These are phyloP conservation scores for Apiospora marii DNA, from an alignment of 2,329 filamentous ascomycete genomes.

Conservation along the genomic window DNA sequence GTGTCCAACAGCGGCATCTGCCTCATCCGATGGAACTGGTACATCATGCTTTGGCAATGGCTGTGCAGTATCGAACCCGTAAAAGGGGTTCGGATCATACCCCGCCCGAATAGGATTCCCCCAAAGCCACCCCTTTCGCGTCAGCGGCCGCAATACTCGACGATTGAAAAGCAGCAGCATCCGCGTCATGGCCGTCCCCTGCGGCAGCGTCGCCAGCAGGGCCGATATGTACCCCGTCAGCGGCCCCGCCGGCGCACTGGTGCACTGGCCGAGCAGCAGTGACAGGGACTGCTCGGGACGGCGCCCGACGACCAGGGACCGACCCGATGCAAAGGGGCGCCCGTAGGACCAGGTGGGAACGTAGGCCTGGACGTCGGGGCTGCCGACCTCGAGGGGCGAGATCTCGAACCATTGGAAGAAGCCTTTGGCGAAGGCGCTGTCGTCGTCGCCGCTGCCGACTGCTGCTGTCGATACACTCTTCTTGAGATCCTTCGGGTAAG, in stretches of 20 bases:
- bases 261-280: conserved; percentile 3
- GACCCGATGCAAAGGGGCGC: background rate
- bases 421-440: background rate
- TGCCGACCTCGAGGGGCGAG: background rate
- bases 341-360: conserved; percentile 4
- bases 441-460: background rate
- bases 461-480: no score
- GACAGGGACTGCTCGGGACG: conserved; percentile 5
- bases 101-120: background rate
- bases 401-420: conserved; percentile 16
- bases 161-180: background rate
- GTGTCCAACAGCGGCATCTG: no score
- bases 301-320: background rate
- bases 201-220: background rate
- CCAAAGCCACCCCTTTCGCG: background rate
- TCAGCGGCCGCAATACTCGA: background rate
- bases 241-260: conserved; percentile 17
- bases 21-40: no score
- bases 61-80: background rate
- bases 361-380: background rate
- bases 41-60: background rate
- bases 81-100: conserved; percentile 1
- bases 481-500: no score
- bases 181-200: background rate
- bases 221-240: conserved; percentile 1